phyloP scores from a whole-genome alignment of 2,329 filamentous ascomycete species.

The Coleophoma eucalyptorum region DNA sequence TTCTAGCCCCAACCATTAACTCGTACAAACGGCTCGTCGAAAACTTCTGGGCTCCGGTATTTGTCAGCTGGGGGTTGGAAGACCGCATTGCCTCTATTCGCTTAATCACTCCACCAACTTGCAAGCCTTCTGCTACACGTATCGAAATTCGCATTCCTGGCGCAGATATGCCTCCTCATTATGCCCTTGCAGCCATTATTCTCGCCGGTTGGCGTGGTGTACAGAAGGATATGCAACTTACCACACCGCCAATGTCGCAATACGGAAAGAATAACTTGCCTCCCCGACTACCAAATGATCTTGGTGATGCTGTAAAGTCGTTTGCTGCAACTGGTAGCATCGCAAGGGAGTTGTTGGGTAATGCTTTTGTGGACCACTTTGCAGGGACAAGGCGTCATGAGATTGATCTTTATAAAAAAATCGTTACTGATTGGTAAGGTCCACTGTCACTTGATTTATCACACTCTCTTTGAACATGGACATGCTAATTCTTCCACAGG shows the following conservation, averaged over 20 bases:
- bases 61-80: conserved; percentile 94
- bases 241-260: too few species aligned
- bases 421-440: conserved; percentile 91
- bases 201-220: too few species aligned
- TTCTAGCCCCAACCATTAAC: conserved; percentile 92
- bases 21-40: conserved; percentile 97
- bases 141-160: conserved; percentile 92
- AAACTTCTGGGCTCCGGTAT: conserved; percentile 98
- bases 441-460: too few species aligned
- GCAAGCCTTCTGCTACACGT: conserved; percentile 79
- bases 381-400: conserved; percentile 91
- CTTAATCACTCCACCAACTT: conserved; percentile 82
- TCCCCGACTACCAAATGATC: too few species aligned
- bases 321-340: too few species aligned
- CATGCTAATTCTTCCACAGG: conserved; percentile 38
- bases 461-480: background rate
- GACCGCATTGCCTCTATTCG: conserved; percentile 90
- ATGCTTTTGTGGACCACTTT: conserved; percentile 94
- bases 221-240: too few species aligned
- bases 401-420: conserved; percentile 86
- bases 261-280: too few species aligned
- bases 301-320: too few species aligned
- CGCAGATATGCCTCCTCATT: conserved; percentile 86
- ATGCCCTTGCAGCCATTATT: conserved; percentile 84
- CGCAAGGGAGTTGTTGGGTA: conserved; percentile 89